phyloP scores from a whole-genome alignment of 2,329 filamentous ascomycete species.

The Tothia fuscella region DNA sequence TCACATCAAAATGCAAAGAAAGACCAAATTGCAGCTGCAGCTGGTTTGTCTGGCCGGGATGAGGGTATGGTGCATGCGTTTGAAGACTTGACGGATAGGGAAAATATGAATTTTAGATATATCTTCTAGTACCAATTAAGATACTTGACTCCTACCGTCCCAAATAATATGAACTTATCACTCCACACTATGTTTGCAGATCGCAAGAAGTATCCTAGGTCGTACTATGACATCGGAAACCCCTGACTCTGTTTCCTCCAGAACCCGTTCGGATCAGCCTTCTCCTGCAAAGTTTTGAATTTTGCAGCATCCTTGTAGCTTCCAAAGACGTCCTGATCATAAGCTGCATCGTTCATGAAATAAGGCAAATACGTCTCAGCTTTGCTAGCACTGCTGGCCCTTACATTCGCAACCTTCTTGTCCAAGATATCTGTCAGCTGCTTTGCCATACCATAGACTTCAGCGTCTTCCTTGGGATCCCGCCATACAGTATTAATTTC shows the following conservation, averaged over 20 bases:
- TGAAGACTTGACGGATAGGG: constrained; percentile 50
- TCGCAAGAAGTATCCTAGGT: no score
- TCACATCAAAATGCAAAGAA: constrained; percentile 46
- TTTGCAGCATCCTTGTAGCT: constrained; percentile 19
- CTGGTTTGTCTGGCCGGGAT: constrained; percentile 16
- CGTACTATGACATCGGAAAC: no score
- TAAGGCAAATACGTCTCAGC: neutral
- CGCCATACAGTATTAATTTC: constrained; percentile 15
- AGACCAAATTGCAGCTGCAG: constrained; percentile 34
- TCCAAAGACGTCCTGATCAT: constrained; percentile 22
- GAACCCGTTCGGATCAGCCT: constrained; percentile 19
- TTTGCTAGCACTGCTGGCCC: neutral
- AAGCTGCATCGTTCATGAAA: constrained; percentile 20
- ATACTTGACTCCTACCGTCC: no score
- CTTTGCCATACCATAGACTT: constrained; percentile 4
- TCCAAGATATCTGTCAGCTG: constrained; percentile 13
- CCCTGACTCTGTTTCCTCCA: constrained; percentile 19
- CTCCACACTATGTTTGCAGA: no score
- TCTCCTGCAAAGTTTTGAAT: constrained; percentile 22
- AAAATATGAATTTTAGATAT: constrained; percentile 51
- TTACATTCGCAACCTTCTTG: constrained; percentile 5
- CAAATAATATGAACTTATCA: no score
- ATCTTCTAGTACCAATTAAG: constrained; percentile 27
- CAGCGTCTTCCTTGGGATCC: constrained; percentile 14
- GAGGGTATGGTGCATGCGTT: constrained; percentile 41